Conservation (phyloP, 345 rosid species). For the Rhodomyrtus tomentosa region DNA sequence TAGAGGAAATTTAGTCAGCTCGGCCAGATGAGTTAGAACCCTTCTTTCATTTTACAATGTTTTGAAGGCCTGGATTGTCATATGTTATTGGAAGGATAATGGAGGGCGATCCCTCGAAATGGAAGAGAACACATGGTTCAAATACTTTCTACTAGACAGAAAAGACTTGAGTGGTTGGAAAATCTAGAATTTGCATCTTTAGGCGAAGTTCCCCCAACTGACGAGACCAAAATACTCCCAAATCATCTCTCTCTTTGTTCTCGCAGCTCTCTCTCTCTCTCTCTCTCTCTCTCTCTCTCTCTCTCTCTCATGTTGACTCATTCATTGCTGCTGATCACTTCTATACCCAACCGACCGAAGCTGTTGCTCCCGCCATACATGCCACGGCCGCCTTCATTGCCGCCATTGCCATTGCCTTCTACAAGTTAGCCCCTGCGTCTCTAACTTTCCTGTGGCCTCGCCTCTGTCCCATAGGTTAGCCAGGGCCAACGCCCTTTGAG, state of each 20-base stretch:
- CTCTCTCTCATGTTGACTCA: neutral
- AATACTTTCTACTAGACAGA: neutral
- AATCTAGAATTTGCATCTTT: neutral
- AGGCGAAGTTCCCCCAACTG: neutral
- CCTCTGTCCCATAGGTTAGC: neutral
- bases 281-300: neutral
- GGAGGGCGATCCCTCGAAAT: neutral
- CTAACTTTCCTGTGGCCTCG: neutral
- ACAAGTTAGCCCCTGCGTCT: neutral
- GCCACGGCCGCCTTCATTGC: neutral
- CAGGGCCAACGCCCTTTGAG: neutral
- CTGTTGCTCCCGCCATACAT: neutral
- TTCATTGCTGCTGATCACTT: neutral
- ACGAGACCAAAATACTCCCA: neutral
- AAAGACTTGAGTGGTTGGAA: too few species aligned
- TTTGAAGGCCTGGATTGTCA: neutral
- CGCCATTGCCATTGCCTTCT: neutral
- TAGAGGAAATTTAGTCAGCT: neutral
- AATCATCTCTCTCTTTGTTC: neutral
- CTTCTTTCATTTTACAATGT: neutral
- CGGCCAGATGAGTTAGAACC: neutral
- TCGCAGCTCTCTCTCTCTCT: neutral
- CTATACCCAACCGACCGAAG: neutral
- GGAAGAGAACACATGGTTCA: neutral
- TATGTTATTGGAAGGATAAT: neutral